Evolutionary conservation across 768 basidiomycete species (phyloP).

Genomic region (Lentinus tigrinus): DNA sequence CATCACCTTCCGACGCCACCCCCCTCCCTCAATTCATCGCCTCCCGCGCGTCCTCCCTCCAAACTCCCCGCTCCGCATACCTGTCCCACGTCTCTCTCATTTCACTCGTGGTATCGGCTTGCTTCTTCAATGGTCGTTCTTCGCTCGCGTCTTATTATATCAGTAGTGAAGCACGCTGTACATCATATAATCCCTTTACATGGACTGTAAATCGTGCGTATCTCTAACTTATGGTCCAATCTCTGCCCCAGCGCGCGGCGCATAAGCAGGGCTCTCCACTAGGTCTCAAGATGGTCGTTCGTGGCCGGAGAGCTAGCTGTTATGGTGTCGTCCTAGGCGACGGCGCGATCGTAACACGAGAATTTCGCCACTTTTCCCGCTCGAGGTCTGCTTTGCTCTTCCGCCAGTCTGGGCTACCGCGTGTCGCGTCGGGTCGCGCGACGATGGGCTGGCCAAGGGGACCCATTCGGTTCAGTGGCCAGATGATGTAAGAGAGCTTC

Average conservation of each 20-base stretch:
- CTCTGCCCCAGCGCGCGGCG: neutral
- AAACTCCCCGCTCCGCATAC: neutral
- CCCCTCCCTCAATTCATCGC: neutral
- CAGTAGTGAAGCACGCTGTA: constrained; percentile 17
- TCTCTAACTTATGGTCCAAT: neutral
- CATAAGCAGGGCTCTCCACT: no score
- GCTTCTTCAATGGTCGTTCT: neutral
- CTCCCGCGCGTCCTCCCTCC: neutral
- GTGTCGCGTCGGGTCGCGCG: constrained; percentile 11
- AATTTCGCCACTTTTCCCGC: constrained; percentile 37
- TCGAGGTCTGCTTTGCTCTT: constrained; percentile 38
- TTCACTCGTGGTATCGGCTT: neutral
- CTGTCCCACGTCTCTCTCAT: neutral
- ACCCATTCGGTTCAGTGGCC: constrained; percentile 29
- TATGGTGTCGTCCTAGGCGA: neutral
- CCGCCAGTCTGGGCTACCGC: constrained; percentile 27
- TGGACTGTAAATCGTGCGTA: constrained; percentile 14
- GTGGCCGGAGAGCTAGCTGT: no score
- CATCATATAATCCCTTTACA: constrained; percentile 15
- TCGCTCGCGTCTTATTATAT: constrained; percentile 6
- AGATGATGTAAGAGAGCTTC: constrained; percentile 29
- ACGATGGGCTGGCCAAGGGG: constrained; percentile 20
- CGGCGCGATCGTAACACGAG: constrained; percentile 34
- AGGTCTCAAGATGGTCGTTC: no score
- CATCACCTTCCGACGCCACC: neutral